Conservation (phyloP, 768 basidiomycete genomes). For the Lentinula guzmanii region DNA sequence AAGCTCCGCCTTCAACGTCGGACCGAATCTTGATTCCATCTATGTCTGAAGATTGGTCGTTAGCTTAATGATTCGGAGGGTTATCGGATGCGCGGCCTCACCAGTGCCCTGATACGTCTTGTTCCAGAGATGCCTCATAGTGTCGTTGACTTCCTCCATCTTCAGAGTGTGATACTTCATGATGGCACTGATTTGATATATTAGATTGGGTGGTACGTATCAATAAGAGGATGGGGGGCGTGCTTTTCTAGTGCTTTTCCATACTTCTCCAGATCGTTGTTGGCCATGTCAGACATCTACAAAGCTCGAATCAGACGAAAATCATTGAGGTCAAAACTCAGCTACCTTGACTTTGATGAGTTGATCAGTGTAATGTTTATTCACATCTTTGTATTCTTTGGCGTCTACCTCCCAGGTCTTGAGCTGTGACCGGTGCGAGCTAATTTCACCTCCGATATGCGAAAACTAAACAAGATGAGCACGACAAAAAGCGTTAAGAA, state of each 20-base stretch:
- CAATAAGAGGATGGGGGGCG: conserved; percentile 16
- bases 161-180: conserved; percentile 98
- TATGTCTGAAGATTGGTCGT: conserved; percentile 58
- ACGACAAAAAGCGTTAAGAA: background rate
- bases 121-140: conserved; percentile 95
- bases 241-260: conserved; percentile 96
- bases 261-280: conserved; percentile 95
- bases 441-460: conserved; percentile 79
- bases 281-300: conserved; percentile 97
- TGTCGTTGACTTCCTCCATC: conserved; percentile 99
- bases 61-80: conserved; percentile 10
- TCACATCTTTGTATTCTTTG: conserved; percentile 81
- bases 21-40: conserved; percentile 95
- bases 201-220: conserved; percentile 8
- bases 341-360: conserved; percentile 90
- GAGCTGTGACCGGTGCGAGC: conserved; percentile 61
- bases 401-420: conserved; percentile 64
- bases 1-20: conserved; percentile 85
- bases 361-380: conserved; percentile 83
- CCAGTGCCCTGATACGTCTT: conserved; percentile 99
- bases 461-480: conserved; percentile 45
- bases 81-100: conserved; percentile 24
- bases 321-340: background rate
- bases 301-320: background rate
- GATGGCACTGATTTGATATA: conserved; percentile 63